A percentile compares a stretch with the other conserved stretches of the same genome.
These are phyloP conservation scores for Inosperma sp. DNA, from an alignment of 768 basidiomycete genomes.

Conservation along the genomic window DNA sequence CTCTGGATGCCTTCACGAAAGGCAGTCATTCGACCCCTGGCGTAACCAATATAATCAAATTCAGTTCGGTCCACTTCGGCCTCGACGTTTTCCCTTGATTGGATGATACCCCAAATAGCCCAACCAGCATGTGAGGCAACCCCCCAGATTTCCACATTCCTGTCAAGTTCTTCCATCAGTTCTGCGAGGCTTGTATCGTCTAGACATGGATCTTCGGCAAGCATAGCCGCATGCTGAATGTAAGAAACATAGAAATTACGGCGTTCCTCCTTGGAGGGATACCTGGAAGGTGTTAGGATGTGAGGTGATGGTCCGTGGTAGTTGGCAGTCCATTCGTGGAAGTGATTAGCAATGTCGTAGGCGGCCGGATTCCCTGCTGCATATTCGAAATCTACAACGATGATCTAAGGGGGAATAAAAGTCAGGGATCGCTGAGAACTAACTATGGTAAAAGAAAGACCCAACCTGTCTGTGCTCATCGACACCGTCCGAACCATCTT, in stretches of 20 bases:
- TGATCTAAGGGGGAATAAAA: conserved; percentile 49
- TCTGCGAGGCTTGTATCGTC: conserved; percentile 36
- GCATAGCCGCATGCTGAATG: conserved; percentile 47
- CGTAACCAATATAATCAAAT: conserved; percentile 88
- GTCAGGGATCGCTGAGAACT: not conserved
- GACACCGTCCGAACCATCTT: conserved; percentile 45
- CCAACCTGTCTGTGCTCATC: conserved; percentile 76
- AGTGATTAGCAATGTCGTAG: conserved; percentile 96
- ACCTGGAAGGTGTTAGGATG: conserved; percentile 54
- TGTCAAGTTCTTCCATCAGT: conserved; percentile 58
- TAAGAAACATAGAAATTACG: conserved; percentile 85
- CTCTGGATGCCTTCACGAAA: too few species aligned
- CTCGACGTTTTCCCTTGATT: conserved; percentile 74
- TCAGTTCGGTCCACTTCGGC: conserved; percentile 57
- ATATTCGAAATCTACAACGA: conserved; percentile 98
- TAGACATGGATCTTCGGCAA: conserved; percentile 29
- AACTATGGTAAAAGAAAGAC: conserved; percentile 8
- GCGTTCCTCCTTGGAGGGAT: conserved; percentile 71
- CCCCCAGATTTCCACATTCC: conserved; percentile 82
- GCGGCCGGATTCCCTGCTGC: conserved; percentile 88
- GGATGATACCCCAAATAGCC: conserved; percentile 93
- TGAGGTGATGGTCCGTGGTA: conserved; percentile 74
- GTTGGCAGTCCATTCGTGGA: conserved; percentile 94
- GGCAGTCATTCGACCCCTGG: conserved; percentile 57
- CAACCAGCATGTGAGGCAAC: conserved; percentile 89